phyloP scores from a whole-genome alignment of 2,329 filamentous ascomycete species.

The Ophiostoma sp. region DNA sequence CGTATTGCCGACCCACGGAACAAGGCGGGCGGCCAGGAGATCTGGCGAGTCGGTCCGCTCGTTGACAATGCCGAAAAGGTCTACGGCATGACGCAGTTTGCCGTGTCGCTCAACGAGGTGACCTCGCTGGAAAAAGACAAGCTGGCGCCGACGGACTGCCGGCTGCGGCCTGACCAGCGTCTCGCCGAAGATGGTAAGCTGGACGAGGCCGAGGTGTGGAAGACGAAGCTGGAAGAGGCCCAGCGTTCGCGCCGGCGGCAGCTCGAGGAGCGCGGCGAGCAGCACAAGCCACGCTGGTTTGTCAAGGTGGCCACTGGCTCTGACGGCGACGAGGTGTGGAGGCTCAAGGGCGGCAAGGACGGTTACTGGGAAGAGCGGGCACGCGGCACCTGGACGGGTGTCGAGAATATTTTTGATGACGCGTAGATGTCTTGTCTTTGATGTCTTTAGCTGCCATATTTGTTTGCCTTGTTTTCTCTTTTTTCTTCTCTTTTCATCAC shows the following conservation, averaged over 20 bases:
- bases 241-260: constrained; percentile 70
- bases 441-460: not conserved
- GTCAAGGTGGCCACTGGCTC: constrained; percentile 57
- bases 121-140: constrained; percentile 70
- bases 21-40: constrained; percentile 56
- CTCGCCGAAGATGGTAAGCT: constrained; percentile 75
- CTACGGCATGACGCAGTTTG: constrained; percentile 86
- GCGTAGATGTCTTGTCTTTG: not conserved
- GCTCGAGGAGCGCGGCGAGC: constrained; percentile 68
- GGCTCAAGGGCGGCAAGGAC: constrained; percentile 72
- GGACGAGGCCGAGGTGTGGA: constrained; percentile 77
- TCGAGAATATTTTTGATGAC: constrained; percentile 46
- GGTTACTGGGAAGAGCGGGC: constrained; percentile 89
- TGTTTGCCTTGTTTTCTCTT: not conserved
- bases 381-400: constrained; percentile 59
- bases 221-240: constrained; percentile 76
- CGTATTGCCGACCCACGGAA: constrained; percentile 45
- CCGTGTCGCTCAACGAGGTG: constrained; percentile 79
- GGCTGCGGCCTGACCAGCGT: constrained; percentile 81
- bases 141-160: constrained; percentile 74
- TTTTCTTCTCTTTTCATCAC: not conserved
- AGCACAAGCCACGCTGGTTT: constrained; percentile 80
- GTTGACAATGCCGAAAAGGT: constrained; percentile 73
- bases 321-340: constrained; percentile 65
- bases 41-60: constrained; percentile 74